These are phyloP conservation scores for Neoscytalidium dimidiatum DNA, from an alignment of 2,329 filamentous ascomycete genomes.

Conservation along the genomic window DNA sequence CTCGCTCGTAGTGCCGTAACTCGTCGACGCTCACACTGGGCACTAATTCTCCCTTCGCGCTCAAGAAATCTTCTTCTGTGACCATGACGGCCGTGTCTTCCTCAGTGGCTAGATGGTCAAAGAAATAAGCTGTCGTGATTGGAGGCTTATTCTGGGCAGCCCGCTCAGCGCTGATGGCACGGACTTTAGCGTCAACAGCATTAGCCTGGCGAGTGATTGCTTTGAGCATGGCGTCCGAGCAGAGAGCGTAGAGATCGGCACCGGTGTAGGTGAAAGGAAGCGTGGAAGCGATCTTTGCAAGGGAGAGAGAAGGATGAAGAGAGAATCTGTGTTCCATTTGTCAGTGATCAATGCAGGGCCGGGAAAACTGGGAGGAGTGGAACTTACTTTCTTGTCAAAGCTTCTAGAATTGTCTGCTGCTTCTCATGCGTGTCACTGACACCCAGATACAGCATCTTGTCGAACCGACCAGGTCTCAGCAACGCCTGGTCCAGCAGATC, in stretches of 20 bases:
- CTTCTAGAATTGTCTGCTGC: conserved; percentile 91
- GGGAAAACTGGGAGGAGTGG: not conserved
- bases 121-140: conserved; percentile 89
- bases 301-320: conserved; percentile 75
- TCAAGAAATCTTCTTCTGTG: conserved; percentile 82
- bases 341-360: not conserved
- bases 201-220: conserved; percentile 89
- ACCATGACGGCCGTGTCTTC: conserved; percentile 88
- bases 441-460: conserved; percentile 97
- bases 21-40: conserved; percentile 92
- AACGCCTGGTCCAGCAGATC: conserved; percentile 90
- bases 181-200: conserved; percentile 81
- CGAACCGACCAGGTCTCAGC: conserved; percentile 86
- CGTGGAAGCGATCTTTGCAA: conserved; percentile 70
- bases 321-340: conserved; percentile 65
- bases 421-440: conserved; percentile 97
- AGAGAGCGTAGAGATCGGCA: conserved; percentile 94
- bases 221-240: conserved; percentile 98
- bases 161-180: conserved; percentile 60
- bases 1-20: conserved; percentile 84
- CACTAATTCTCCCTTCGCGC: conserved; percentile 82
- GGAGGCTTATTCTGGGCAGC: conserved; percentile 32
- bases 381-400: conserved; percentile 86
- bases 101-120: conserved; percentile 83
- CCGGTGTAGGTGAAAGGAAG: conserved; percentile 97